A percentile compares a stretch with the other conserved stretches of the same genome.
phyloP scores from a whole-genome alignment of 2,329 filamentous ascomycete species.

The Colletotrichum shisoi region DNA sequence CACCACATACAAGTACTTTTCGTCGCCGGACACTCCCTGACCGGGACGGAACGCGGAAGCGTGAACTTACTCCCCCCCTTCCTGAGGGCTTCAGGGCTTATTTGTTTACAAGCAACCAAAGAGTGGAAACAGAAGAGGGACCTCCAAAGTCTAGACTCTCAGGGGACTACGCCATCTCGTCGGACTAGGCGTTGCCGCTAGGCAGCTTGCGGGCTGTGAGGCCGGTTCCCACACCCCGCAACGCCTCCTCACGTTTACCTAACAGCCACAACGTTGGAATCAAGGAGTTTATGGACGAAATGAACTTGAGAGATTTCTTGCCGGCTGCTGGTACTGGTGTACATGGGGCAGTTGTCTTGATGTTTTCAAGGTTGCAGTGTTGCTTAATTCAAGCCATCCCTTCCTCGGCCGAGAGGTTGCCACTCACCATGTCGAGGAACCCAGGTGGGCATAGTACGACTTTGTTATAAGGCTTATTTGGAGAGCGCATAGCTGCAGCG shows the following conservation, averaged over 20 bases:
- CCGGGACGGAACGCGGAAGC: constrained; percentile 14
- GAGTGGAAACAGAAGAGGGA: neutral
- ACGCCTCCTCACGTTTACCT: neutral
- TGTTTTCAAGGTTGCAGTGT: neutral
- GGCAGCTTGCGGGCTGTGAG: neutral
- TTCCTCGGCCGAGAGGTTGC: neutral
- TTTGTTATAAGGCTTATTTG: neutral
- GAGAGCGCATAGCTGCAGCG: neutral
- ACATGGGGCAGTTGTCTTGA: neutral
- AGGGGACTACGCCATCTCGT: constrained; percentile 2
- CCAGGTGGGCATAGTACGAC: neutral
- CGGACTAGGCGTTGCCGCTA: neutral
- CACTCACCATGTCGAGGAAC: neutral
- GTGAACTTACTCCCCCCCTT: neutral
- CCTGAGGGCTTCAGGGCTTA: constrained; percentile 1
- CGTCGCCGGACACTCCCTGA: neutral
- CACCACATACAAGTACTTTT: neutral
- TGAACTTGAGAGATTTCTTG: neutral
- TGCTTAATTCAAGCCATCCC: neutral
- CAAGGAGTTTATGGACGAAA: neutral
- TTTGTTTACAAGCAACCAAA: neutral
- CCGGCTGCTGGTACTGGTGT: neutral
- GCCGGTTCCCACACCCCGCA: constrained; percentile 7
- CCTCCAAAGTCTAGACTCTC: neutral
- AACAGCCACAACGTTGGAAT: neutral